Conservation (phyloP, 768 basidiomycete species). For the Coprinopsis marcescibilis region DNA sequence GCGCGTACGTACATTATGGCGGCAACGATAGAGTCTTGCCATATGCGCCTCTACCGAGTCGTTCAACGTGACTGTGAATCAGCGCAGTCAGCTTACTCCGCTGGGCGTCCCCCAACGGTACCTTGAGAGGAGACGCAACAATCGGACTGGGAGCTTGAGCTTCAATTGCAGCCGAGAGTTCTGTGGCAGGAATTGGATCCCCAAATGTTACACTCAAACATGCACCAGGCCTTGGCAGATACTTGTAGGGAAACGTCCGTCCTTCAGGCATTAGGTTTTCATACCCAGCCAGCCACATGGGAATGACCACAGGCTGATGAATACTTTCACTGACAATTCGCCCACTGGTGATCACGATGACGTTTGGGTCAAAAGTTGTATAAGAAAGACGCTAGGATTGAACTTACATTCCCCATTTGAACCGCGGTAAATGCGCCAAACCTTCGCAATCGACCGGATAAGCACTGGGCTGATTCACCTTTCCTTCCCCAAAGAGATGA, state of each 20-base stretch:
- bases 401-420: slow-evolving; percentile 95
- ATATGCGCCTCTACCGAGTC: slow-evolving; percentile 45
- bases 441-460: slow-evolving; percentile 41
- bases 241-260: slow-evolving; percentile 68
- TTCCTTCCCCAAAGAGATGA: slow-evolving; percentile 88
- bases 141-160: not conserved
- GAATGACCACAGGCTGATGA: slow-evolving; percentile 73
- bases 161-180: slow-evolving; percentile 14
- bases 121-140: too few relatives aligned
- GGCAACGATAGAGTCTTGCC: slow-evolving; percentile 21
- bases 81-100: slow-evolving; percentile 44
- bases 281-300: slow-evolving; percentile 88
- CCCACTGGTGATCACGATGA: slow-evolving; percentile 46
- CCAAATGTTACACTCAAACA: slow-evolving; percentile 77
- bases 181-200: slow-evolving; percentile 53
- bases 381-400: not conserved
- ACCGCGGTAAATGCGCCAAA: slow-evolving; percentile 53
- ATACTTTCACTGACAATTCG: slow-evolving; percentile 65
- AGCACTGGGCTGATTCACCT: slow-evolving; percentile 67
- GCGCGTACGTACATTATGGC: slow-evolving; percentile 1
- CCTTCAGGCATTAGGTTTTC: slow-evolving; percentile 89
- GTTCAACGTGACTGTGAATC: slow-evolving; percentile 48
- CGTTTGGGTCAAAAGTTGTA: slow-evolving; percentile 3
- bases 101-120: slow-evolving; percentile 7
- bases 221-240: slow-evolving; percentile 56